Evolutionary conservation across 805 yeast genomes (phyloP), one percentile per base, ranked within the genome.

Genomic region (Hanseniaspora singularis): DNA sequence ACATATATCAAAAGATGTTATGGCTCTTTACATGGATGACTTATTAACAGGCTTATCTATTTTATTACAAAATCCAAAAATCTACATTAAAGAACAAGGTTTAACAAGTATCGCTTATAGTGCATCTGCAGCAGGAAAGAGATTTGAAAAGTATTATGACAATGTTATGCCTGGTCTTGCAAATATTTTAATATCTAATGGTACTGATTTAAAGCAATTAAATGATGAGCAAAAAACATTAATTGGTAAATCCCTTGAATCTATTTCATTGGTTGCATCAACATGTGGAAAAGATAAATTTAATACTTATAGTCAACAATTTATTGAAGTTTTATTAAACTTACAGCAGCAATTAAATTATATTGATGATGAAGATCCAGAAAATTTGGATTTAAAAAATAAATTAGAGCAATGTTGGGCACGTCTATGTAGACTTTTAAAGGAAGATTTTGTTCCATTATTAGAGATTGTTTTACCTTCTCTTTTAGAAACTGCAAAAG

Each of bases 391-490:
- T 14, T 81, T 92, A 15, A 82, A 76, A 55, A 73, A 84, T 39
- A 88, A 85, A 56, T 70, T 92, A 53, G 94, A 86, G 55, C 95
- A 85, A 60, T 96, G 94, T 38, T 92, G 98, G 98, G 86, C 92
- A 47, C 77, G 97, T 57, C 73, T 92, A 38, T 92, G 98, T 60
- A 74, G 81, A 54, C 76, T 89, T 43, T 69, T 89, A 33, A 95
- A 96, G 20, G 72, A 71, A 50, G 95, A 86, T 38, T 92, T 92
- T 60, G 64, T 85, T 51, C 95, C 95, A 12, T 81, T 76, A 54
- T 69, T 92, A 51, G 82, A 86, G 27, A 74, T 74, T 10, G 96
- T 92, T 30, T 71, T 92, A 59, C 96, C 97, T 23, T 88, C 95
- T n/a, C 68, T 92, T 49, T 63, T 92, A 47, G 73, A 70, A 46